These are phyloP conservation scores for Neoarthrinium moseri DNA, from an alignment of 2,329 filamentous ascomycete genomes.

Conservation along the genomic window DNA sequence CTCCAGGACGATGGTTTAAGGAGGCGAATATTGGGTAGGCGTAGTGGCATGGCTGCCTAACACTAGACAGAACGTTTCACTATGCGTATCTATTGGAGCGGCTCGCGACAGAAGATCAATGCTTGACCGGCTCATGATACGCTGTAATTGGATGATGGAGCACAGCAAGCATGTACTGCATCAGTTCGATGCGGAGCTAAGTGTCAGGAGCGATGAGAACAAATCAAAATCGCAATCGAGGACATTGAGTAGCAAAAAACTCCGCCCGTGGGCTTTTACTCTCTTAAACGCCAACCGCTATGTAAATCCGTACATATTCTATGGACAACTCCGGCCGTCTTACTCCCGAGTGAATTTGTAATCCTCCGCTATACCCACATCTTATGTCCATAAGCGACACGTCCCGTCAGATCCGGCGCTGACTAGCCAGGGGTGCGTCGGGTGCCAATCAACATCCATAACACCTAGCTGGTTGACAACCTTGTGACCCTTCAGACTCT, in stretches of 20 bases:
- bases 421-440: constrained; percentile 87
- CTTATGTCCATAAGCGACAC: constrained; percentile 79
- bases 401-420: constrained; percentile 94
- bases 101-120: background rate
- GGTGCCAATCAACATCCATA: constrained; percentile 95
- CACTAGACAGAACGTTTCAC: background rate
- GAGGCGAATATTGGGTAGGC: background rate
- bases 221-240: background rate
- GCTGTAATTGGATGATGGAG: background rate
- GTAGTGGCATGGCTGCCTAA: constrained; percentile 1
- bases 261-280: constrained; percentile 2
- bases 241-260: background rate
- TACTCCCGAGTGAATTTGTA: background rate
- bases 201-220: background rate
- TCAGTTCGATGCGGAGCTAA: background rate
- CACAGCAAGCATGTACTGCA: background rate
- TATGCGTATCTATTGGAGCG: background rate
- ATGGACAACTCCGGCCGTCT: background rate
- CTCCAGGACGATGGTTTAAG: background rate
- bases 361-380: background rate
- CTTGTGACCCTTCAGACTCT: constrained; percentile 88
- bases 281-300: constrained; percentile 11
- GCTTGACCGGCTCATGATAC: background rate
- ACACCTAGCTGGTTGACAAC: constrained; percentile 85
- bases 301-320: constrained; percentile 10